A percentile compares a stretch with the other conserved stretches of the same genome.
Conservation (phyloP, 768 basidiomycete genomes). For the Lentinula aciculospora region DNA sequence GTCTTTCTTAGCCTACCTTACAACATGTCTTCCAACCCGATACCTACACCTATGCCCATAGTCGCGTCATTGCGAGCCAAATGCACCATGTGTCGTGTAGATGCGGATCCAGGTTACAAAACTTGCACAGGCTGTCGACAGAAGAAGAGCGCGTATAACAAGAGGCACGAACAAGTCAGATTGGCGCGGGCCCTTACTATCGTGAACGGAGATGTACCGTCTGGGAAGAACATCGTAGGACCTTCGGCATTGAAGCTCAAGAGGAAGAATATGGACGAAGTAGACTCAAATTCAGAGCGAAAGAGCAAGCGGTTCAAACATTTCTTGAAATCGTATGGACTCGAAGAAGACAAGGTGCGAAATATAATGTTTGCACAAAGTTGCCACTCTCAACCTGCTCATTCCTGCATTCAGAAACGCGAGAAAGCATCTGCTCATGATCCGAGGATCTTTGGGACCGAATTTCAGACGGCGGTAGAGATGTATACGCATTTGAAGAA, state of each 20-base stretch:
- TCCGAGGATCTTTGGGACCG: neutral
- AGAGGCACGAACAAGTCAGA: neutral
- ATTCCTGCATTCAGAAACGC: neutral
- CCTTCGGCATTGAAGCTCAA: neutral
- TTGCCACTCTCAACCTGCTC: neutral
- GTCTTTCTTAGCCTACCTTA: neutral
- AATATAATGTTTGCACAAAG: too few relatives aligned
- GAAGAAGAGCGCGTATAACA: neutral
- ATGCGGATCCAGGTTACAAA: neutral
- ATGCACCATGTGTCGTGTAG: neutral
- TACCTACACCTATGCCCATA: neutral
- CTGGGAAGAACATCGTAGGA: neutral
- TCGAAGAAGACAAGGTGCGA: neutral
- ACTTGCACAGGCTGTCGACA: neutral
- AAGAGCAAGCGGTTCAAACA: neutral
- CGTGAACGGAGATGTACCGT: neutral
- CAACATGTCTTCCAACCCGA: neutral
- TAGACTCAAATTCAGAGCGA: neutral
- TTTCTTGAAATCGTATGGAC: neutral
- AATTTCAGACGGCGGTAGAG: neutral
- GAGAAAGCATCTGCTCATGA: neutral
- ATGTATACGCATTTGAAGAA: neutral
- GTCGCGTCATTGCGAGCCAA: neutral
- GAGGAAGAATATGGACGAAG: neutral
- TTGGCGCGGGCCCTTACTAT: neutral